Percentiles rank a stretch among this genome's conserved stretches.
Conservation (phyloP, 176 grass and related monocot species). For the Areca catechu region DNA sequence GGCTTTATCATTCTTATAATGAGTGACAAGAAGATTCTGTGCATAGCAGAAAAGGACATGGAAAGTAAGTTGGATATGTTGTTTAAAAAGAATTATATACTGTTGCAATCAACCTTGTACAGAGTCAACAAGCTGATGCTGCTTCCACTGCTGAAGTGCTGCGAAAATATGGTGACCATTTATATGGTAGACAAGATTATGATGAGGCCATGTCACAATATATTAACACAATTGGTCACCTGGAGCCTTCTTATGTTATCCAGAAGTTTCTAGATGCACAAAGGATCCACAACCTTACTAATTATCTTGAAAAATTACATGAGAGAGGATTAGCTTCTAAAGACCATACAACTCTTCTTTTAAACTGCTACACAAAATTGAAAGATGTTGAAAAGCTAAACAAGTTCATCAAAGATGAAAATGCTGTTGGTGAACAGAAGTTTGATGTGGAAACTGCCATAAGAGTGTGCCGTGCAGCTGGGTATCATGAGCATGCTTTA, state of each 20-base stretch:
- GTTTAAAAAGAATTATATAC: constrained; percentile 97
- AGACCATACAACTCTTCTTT: constrained; percentile 22
- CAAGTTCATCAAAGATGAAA: constrained; percentile 85
- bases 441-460: constrained; percentile 99
- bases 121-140: constrained; percentile 92
- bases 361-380: constrained; percentile 20
- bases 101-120: constrained; percentile 87
- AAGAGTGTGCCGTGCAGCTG: constrained; percentile 84
- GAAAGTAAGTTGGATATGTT: constrained; percentile 99
- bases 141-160: constrained; percentile 90
- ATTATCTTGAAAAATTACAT: constrained; percentile 96
- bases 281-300: constrained; percentile 87
- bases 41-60: constrained; percentile 97
- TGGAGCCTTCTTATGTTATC: constrained; percentile 97
- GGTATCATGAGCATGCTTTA: constrained; percentile 98
- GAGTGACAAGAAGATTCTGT: constrained; percentile 76
- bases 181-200: constrained; percentile 91
- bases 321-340: constrained; percentile 51
- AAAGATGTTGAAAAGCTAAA: constrained; percentile 74
- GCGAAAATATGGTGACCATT: constrained; percentile 91
- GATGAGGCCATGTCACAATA: constrained; percentile 94
- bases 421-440: constrained; percentile 72
- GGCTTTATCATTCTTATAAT: constrained; percentile 87
- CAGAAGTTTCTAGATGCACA: constrained; percentile 98
- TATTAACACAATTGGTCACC: constrained; percentile 91